Evolutionary conservation across 164 flowering plant species (phyloP), one percentile per base, ranked within the genome.

Genomic region (Macadamia integrifolia): DNA sequence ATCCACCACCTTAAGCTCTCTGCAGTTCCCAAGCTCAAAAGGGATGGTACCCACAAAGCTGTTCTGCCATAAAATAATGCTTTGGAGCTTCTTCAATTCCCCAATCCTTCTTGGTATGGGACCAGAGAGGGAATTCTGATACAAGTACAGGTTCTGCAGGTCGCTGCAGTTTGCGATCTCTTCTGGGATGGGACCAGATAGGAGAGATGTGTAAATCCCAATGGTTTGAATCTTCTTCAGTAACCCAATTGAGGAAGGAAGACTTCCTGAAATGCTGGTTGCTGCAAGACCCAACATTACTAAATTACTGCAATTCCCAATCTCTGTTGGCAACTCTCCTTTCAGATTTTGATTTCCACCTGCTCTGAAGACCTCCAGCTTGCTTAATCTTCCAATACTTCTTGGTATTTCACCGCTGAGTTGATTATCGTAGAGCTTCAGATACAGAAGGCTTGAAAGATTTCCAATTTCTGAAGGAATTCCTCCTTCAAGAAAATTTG

Each of bases 281-380:
- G 87, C 94, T 1, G 99, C 97, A 17, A 94, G 82, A 68, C 98
- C 99, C 66, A 94, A 77, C 69, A 86, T 68, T 17, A 74, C 78
- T 66, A 94, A 72, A 61, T 68, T 85, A 63, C 76, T 83, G 86
- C 98, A 94, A 69, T 89, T 87, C 10, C 97, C 95, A 62, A 94
- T 88, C 85, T 90, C 96, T 66, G 10, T 14, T 13, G 99, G 99
- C 60, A 94, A 72, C 74, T 84, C 86, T 8, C 99, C 99, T 69
- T 84, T 83, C 28, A 94, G 88, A 78, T 90, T 84, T 67, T 80
- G 81, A 72, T 94, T 94, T 68, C 99, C 98, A 1, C 98, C 98
- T 0, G 85, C 93, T 60, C 97, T 67, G 49, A 94, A 78, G 53
- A 84, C 73, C 67, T 86, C 73, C 0, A 94, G 83, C 56, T 76